Conservation (phyloP, 1,284 basidiomycete genomes). For the Austroboletus rostrupii region DNA sequence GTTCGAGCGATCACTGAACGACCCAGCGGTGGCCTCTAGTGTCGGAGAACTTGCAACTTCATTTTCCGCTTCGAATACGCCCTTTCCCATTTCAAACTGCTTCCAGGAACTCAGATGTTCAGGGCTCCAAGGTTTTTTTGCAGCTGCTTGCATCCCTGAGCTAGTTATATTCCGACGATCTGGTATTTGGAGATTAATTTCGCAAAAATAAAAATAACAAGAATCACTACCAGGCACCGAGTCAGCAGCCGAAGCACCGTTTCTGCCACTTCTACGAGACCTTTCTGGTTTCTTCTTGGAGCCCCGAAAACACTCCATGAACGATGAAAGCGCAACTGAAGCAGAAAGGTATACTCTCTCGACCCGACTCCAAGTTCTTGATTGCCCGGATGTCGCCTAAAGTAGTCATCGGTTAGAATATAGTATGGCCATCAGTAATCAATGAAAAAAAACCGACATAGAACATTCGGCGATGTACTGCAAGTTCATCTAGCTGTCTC, state of each 20-base stretch:
- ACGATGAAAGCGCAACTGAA: constrained; percentile 6
- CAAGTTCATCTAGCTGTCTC: constrained; percentile 72
- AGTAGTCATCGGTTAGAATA: constrained; percentile 5
- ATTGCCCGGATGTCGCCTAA: constrained; percentile 20
- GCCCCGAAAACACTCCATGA: background rate
- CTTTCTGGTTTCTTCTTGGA: background rate
- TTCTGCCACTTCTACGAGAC: background rate
- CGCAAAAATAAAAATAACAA: background rate
- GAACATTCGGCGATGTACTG: constrained; percentile 64
- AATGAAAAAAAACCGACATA: constrained; percentile 42
- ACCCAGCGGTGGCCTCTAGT: background rate
- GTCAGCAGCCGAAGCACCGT: constrained; percentile 2
- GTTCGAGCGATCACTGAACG: background rate
- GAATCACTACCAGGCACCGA: constrained; percentile 3
- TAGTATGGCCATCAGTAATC: background rate
- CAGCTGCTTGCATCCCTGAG: background rate
- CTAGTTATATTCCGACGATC: background rate
- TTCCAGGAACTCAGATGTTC: background rate
- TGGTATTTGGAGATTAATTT: background rate
- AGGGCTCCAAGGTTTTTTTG: background rate
- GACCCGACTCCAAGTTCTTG: constrained; percentile 12
- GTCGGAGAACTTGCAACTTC: background rate
- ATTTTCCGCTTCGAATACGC: background rate
- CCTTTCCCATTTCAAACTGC: background rate
- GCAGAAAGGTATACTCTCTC: constrained; percentile 10